Evolutionary conservation across 1,284 basidiomycete species (phyloP), one percentile per base, ranked within the genome.

Genomic region (Moesziomyces globuligerus): DNA sequence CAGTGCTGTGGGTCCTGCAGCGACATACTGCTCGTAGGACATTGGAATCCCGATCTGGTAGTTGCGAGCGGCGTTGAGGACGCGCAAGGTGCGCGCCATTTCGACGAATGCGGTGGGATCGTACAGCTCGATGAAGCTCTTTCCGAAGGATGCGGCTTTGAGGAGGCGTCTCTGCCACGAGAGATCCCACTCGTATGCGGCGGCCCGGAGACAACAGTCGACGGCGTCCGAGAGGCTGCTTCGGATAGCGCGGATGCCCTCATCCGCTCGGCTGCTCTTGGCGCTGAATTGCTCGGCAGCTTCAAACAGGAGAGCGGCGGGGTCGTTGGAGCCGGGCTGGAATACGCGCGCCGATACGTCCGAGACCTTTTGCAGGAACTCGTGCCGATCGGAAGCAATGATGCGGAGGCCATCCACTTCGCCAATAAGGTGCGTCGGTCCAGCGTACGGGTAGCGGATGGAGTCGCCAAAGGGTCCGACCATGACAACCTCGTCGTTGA

Each of bases 11-110:
- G 68, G 47, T 4, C 73, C 76, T 8, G 53, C 46, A 20, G 58
- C 50, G 2, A 59, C 84, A 50, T 79, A 94, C 92, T 97, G 90
- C 4, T 90, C 88, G 83, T 93, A 93, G 1, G 93, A 94, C 36
- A 98, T 87, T 0, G 95, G 94, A 44, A 98, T 91, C 0, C 94
- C 95, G 44, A 98, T 90, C 76, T 95, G 91, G 75, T 91, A 93
- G 79, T 88, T 90, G 39, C 94, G 88, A 24, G 95, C 90, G 6
- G 93, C 92, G 79, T 98, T 98, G 41, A 98, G 85, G n/a, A 98
- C 94, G 78, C 95, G 93, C 38, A 98, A 86, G 0, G 89, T 90
- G 80, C 94, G 90, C 0, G 93, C 92, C 90, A 95, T 94, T 37
- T 88, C 86, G 36, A 98, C 88, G 76, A 96, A 94, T 78, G 93